Evolutionary conservation across 805 yeast genomes (phyloP).

Genomic region (Wickerhamomyces chambardii): DNA sequence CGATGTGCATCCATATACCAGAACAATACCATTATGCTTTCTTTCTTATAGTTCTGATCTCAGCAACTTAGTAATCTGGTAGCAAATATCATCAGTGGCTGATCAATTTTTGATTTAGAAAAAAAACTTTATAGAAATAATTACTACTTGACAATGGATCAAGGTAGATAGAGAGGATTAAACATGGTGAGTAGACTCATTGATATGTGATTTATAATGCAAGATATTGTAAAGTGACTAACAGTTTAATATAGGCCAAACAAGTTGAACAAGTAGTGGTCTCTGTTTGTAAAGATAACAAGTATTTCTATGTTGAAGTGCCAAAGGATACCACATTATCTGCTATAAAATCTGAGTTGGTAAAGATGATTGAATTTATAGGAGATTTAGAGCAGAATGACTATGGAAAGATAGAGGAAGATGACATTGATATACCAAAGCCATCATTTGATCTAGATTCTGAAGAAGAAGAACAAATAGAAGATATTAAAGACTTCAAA

Average conservation of each 20-base stretch:
- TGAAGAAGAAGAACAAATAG: slow-evolving; percentile 18
- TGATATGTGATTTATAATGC: too few relatives aligned
- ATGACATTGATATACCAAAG: slow-evolving; percentile 27
- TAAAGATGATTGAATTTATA: slow-evolving; percentile 29
- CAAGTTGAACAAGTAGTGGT: slow-evolving; percentile 3
- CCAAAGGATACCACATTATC: slow-evolving; percentile 13
- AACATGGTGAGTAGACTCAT: too few relatives aligned
- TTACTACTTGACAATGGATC: too few relatives aligned
- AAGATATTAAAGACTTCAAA: slow-evolving; percentile 5
- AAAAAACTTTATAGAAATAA: too few relatives aligned
- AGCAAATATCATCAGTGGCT: not conserved
- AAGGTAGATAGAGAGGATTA: too few relatives aligned
- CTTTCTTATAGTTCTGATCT: not conserved
- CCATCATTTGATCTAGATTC: slow-evolving; percentile 24
- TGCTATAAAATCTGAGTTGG: slow-evolving; percentile 22
- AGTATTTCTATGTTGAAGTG: slow-evolving; percentile 22
- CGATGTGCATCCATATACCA: slow-evolving; percentile 18
- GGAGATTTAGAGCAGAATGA: slow-evolving; percentile 32
- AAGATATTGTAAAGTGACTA: not conserved
- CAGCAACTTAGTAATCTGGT: not conserved
- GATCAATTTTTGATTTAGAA: too few relatives aligned
- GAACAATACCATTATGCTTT: slow-evolving; percentile 19
- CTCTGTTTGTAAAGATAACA: slow-evolving; percentile 25
- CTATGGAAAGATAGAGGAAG: slow-evolving; percentile 15
- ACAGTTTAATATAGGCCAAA: not conserved